These are phyloP conservation scores for Colletotrichum noveboracense DNA, from an alignment of 2,329 filamentous ascomycete species.

Conservation along the genomic window DNA sequence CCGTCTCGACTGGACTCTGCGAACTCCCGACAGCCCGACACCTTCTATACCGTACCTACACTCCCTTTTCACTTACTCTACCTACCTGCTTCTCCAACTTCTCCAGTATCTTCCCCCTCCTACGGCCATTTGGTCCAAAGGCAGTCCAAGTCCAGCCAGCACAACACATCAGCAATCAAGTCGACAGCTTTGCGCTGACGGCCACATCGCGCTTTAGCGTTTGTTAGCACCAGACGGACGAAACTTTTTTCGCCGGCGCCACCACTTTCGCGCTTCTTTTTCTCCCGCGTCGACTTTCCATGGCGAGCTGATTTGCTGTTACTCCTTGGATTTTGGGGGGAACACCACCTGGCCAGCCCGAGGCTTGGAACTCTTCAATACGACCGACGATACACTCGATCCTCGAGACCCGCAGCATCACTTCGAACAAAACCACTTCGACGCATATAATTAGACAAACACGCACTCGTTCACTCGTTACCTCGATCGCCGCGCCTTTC, in stretches of 20 bases:
- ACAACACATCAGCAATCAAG: background rate
- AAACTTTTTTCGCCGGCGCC: conserved; percentile 15
- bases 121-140: background rate
- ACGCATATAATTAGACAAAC: background rate
- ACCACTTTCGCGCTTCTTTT: conserved; percentile 11
- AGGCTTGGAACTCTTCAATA: background rate
- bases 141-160: background rate
- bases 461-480: conserved; percentile 4
- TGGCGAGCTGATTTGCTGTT: conserved; percentile 17
- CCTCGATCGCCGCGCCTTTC: background rate
- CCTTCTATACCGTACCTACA: background rate
- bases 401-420: background rate
- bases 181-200: conserved; percentile 18
- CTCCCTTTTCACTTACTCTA: background rate
- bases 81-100: background rate
- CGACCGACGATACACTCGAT: background rate
- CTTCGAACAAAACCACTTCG: background rate
- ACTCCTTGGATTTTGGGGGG: conserved; percentile 8
- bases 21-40: conserved; percentile 10
- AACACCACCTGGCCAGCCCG: background rate
- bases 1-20: conserved; percentile 12
- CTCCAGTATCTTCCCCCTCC: background rate
- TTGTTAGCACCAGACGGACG: conserved; percentile 14
- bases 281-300: background rate
- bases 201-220: conserved; percentile 14